These are phyloP conservation scores for Diaporthe amygdali DNA, from an alignment of 2,329 filamentous ascomycete genomes.

Conservation along the genomic window DNA sequence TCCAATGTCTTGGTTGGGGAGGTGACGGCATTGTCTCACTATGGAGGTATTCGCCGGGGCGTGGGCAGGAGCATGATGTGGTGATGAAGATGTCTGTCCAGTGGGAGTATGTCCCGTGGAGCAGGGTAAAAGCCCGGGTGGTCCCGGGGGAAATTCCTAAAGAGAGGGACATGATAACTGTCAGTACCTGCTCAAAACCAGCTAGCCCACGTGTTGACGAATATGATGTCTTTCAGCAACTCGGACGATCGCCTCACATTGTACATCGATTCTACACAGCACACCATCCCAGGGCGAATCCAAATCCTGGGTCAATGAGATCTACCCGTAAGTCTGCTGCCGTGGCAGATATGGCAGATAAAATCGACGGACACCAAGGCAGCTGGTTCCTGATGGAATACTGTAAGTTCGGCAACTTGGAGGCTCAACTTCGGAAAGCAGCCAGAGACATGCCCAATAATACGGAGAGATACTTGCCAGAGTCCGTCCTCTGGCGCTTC, in stretches of 20 bases:
- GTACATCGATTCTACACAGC: background rate
- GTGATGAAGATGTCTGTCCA: background rate
- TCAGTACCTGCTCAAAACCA: too few species aligned
- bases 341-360: background rate
- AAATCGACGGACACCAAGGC: background rate
- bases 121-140: too few species aligned
- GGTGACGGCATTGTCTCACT: background rate
- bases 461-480: background rate
- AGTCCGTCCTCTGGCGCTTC: slow-evolving; percentile 25
- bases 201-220: too few species aligned
- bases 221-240: background rate
- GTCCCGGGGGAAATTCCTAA: background rate
- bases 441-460: background rate
- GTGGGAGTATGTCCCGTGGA: too few species aligned
- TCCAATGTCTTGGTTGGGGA: background rate
- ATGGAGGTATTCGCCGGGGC: background rate
- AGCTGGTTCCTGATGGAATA: background rate
- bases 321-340: too few species aligned
- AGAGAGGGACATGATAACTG: too few species aligned
- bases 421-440: background rate
- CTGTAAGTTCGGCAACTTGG: background rate
- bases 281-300: background rate
- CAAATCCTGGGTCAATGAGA: background rate
- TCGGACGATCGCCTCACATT: slow-evolving; percentile 7
- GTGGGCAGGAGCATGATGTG: background rate